Evolutionary conservation across 2,329 filamentous ascomycete species (phyloP), one percentile per base, ranked within the genome.

Genomic region (Torrubiellomyces zombiae): DNA sequence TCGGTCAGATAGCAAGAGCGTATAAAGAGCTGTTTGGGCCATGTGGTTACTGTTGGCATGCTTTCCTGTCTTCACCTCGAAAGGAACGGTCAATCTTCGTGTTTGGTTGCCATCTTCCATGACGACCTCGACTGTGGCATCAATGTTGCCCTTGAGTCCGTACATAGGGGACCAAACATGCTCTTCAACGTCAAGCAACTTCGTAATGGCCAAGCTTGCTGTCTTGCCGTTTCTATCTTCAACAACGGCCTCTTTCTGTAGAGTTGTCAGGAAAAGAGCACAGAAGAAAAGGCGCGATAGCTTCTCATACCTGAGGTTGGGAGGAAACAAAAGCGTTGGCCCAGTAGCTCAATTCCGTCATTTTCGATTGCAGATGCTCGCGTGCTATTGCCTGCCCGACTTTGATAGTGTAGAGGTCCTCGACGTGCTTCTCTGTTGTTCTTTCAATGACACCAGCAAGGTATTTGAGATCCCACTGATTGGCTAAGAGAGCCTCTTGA

Each of bases 121-220:
- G 1, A 67, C 70, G 10, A 89, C 77, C 53, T 98, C 81, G 1
- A 98, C 79, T 1, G 89, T 95, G 15, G 89, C 89, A 52, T 98
- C 89, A 31, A 98, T 89, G 39, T 95, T 98, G 16, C 89, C 89
- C 48, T 98, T 98, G 10, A 98, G 60, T 1, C 89, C 89, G 45
- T 92, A 98, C 70, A 83, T 86, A 1, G 89, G 89, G 6, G 86
- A 95, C 89, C 89, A 98, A 15, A 98, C 74, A 44, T 95, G 89
- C 48, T 98, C 89, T 47, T 98, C 89, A 7, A 98, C 80, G 44
- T 95, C 89, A 9, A 98, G 73, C 15, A 98, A 60, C 45, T 95
- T 98, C 41, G 75, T 91, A 37, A 98, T 74, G 37, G 79, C 83
- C 65, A 95, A 75, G 29, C 65, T 75, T 8, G 76, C 69, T 36